A percentile compares a stretch with the other conserved stretches of the same genome.
Conservation (phyloP, 75 land plant species). For the Sequoiadendron giganteum region DNA sequence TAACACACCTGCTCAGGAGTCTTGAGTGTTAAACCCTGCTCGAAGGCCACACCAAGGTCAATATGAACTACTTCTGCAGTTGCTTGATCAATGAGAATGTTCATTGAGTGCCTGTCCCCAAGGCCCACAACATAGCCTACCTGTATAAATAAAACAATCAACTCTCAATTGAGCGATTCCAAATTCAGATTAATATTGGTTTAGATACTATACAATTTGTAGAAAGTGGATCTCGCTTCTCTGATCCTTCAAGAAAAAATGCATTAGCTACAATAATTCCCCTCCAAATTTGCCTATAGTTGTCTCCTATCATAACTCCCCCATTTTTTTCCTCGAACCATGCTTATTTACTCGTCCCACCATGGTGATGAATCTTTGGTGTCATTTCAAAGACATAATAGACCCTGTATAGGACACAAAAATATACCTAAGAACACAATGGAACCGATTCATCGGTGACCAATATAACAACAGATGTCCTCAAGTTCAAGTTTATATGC, state of each 20-base stretch:
- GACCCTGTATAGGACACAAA: background rate
- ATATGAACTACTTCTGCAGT: slow-evolving; percentile 99
- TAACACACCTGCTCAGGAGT: slow-evolving; percentile 91
- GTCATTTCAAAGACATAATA: background rate
- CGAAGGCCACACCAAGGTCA: slow-evolving; percentile 99
- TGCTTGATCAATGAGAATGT: slow-evolving; percentile 89
- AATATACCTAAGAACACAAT: background rate
- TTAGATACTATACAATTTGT: background rate
- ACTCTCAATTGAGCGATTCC: background rate
- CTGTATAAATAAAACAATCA: slow-evolving; percentile 29
- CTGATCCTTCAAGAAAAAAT: background rate
- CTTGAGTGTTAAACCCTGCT: slow-evolving; percentile 98
- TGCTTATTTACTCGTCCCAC: background rate
- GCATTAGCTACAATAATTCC: background rate
- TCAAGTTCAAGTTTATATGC: background rate
- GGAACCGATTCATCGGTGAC: background rate
- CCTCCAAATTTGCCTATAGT: background rate
- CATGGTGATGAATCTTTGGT: background rate
- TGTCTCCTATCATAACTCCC: background rate
- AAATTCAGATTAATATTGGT: background rate
- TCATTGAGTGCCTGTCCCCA: slow-evolving; percentile 98
- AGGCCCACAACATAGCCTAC: slow-evolving; percentile 99
- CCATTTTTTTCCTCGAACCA: background rate
- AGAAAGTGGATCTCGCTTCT: background rate
- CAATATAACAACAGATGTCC: background rate